Evolutionary conservation across 1,284 basidiomycete genomes (phyloP).

Genomic region (Ustilago esculenta): DNA sequence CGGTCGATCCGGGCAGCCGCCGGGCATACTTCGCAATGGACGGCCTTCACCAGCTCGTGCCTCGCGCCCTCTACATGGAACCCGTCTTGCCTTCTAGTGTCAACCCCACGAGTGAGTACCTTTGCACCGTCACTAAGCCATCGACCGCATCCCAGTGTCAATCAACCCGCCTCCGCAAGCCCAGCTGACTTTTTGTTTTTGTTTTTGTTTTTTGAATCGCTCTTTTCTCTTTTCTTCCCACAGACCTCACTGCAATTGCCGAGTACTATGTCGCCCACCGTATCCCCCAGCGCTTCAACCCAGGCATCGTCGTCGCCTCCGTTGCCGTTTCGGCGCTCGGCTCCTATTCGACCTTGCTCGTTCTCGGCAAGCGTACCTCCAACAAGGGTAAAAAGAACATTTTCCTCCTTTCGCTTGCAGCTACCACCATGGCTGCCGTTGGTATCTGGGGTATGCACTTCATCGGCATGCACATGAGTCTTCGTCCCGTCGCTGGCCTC

Average conservation of each 20-base stretch:
- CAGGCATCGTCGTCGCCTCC: constrained; percentile 70
- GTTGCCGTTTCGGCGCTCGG: constrained; percentile 70
- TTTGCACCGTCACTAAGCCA: too few species aligned
- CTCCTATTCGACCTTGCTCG: constrained; percentile 70
- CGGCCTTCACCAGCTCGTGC: constrained; percentile 27
- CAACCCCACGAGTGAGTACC: constrained; percentile 29
- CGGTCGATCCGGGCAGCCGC: not conserved
- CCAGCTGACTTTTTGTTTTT: not conserved
- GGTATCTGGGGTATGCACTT: constrained; percentile 69
- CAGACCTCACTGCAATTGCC: constrained; percentile 62
- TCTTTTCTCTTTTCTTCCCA: not conserved
- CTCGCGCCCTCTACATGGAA: constrained; percentile 45
- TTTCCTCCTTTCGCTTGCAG: constrained; percentile 71
- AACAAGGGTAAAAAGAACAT: constrained; percentile 69
- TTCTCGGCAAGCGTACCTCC: constrained; percentile 69
- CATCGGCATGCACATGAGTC: constrained; percentile 69
- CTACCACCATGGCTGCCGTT: constrained; percentile 67
- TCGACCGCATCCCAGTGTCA: too few species aligned
- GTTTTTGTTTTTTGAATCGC: too few species aligned
- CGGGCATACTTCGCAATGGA: constrained; percentile 18
- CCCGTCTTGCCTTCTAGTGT: constrained; percentile 37
- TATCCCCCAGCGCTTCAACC: constrained; percentile 68
- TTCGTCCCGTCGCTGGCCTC: constrained; percentile 65
- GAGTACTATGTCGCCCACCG: constrained; percentile 66
- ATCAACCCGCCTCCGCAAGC: too few species aligned